phyloP scores from a whole-genome alignment of 2,329 filamentous ascomycete genomes.

The Aspergillus sp. region DNA sequence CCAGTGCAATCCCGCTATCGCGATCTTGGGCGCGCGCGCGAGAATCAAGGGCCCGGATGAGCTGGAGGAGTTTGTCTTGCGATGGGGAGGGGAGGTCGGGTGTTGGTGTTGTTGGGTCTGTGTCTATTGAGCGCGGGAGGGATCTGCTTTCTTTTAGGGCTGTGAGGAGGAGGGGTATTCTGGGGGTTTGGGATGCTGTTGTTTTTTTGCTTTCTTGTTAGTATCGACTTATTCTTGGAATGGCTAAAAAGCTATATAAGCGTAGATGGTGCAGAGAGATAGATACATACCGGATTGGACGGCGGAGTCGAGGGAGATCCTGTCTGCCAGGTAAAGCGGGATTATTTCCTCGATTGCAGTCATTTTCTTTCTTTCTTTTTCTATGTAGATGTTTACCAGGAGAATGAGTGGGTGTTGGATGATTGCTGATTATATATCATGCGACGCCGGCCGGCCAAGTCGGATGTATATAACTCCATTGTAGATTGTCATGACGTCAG shows the following conservation, averaged over 20 bases:
- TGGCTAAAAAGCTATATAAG: no score
- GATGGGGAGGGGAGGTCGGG: background rate
- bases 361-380: no score
- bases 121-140: slow-evolving; percentile 2
- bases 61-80: background rate
- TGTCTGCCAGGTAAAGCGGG: slow-evolving; percentile 2
- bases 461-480: background rate
- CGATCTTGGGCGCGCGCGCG: no score
- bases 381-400: no score
- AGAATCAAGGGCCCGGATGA: background rate
- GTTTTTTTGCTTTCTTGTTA: background rate
- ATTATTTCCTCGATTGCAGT: background rate
- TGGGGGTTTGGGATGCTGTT: background rate
- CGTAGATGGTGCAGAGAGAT: no score
- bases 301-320: background rate
- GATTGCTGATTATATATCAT: no score
- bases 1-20: no score
- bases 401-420: no score
- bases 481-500: slow-evolving; percentile 7
- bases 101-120: background rate
- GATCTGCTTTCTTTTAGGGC: slow-evolving; percentile 5
- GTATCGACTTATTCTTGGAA: background rate
- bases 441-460: background rate
- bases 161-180: background rate
- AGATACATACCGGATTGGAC: background rate